A percentile compares a stretch with the other conserved stretches of the same genome.
phyloP scores from a whole-genome alignment of 1,284 basidiomycete genomes.

The Naganishia cerealis region DNA sequence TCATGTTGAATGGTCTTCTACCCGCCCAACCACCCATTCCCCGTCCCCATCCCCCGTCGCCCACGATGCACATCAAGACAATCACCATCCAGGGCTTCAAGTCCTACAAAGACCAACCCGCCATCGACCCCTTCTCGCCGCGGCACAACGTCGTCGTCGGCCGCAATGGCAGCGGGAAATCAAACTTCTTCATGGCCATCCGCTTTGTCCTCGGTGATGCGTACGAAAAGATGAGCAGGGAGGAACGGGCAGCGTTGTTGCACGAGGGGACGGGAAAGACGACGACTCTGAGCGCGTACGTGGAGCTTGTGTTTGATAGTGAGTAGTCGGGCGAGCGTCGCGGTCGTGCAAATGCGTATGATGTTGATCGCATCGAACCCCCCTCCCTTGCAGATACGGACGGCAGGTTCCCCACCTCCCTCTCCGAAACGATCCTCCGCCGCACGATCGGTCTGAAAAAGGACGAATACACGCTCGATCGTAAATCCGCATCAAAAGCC shows the following conservation, averaged over 20 bases:
- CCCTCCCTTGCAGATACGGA: constrained; percentile 57
- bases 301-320: constrained; percentile 82
- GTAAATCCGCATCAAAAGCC: constrained; percentile 85
- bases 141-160: constrained; percentile 92
- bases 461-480: constrained; percentile 96
- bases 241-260: constrained; percentile 86
- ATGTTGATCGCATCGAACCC: background rate
- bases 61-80: constrained; percentile 73
- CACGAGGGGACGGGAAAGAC: constrained; percentile 89
- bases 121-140: constrained; percentile 63
- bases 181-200: constrained; percentile 97
- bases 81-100: constrained; percentile 94
- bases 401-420: constrained; percentile 84
- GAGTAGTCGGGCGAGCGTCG: constrained; percentile 29
- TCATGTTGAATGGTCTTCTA: constrained; percentile 23
- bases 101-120: constrained; percentile 71
- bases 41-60: background rate
- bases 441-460: constrained; percentile 97
- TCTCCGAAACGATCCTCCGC: constrained; percentile 78
- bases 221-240: constrained; percentile 89
- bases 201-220: constrained; percentile 97
- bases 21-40: background rate
- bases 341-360: background rate
- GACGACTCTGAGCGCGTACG: constrained; percentile 88
- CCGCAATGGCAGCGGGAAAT: constrained; percentile 92